Evolutionary conservation across 768 basidiomycete species (phyloP).

Genomic region (Russula sp.): DNA sequence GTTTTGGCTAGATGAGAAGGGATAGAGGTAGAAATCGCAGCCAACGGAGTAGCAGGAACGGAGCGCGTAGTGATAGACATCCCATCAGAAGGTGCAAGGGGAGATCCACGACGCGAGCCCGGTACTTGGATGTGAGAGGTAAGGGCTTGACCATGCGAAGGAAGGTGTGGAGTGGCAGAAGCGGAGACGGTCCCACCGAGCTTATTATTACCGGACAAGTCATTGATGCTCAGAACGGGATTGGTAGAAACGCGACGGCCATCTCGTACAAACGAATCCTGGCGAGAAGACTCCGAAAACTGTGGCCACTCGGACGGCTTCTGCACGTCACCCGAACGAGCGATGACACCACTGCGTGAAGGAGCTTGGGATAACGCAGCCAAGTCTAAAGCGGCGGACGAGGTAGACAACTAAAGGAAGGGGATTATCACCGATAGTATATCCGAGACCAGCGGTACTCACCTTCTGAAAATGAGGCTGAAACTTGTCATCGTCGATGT

Average conservation of each 20-base stretch:
- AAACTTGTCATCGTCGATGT: slow-evolving; percentile 89
- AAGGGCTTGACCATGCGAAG: slow-evolving; percentile 56
- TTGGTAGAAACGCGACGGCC: slow-evolving; percentile 75
- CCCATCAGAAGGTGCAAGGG: slow-evolving; percentile 60
- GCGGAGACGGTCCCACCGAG: slow-evolving; percentile 51
- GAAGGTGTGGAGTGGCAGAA: slow-evolving; percentile 59
- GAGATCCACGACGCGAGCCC: slow-evolving; percentile 70
- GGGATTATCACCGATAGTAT: slow-evolving; percentile 4
- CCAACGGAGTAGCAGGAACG: slow-evolving; percentile 77
- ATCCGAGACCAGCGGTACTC: slow-evolving; percentile 28
- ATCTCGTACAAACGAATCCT: slow-evolving; percentile 54
- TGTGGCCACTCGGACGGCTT: slow-evolving; percentile 94
- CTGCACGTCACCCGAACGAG: slow-evolving; percentile 54
- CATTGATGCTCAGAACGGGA: slow-evolving; percentile 60
- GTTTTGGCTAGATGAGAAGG: slow-evolving; percentile 56
- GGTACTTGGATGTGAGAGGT: slow-evolving; percentile 42
- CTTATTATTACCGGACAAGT: slow-evolving; percentile 44
- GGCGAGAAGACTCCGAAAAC: slow-evolving; percentile 65
- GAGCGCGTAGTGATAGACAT: slow-evolving; percentile 64
- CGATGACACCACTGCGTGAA: slow-evolving; percentile 56
- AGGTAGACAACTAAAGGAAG: slow-evolving; percentile 62
- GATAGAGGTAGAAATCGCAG: slow-evolving; percentile 49
- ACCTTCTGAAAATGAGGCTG: slow-evolving; percentile 66
- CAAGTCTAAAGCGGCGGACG: slow-evolving; percentile 90
- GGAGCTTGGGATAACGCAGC: slow-evolving; percentile 86